phyloP scores from a whole-genome alignment of 164 flowering plant genomes.

The Pachysandra terminalis region DNA sequence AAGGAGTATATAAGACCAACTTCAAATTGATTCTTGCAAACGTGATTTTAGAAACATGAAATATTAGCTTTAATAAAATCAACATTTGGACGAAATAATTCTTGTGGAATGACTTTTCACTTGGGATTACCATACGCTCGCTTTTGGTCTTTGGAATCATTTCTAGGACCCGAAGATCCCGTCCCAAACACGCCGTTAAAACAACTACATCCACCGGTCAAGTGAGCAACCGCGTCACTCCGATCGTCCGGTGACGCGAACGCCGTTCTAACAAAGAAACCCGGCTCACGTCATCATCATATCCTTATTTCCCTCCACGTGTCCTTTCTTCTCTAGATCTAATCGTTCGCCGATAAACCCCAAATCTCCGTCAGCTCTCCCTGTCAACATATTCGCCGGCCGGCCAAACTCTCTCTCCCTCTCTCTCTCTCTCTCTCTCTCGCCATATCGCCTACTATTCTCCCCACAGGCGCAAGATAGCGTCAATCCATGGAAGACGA shows the following conservation, averaged over 20 bases:
- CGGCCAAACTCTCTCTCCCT: slow-evolving; percentile 12
- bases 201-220: not conserved
- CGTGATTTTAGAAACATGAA: no score
- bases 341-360: slow-evolving; percentile 31
- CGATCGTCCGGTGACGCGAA: not conserved
- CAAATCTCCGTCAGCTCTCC: slow-evolving; percentile 26
- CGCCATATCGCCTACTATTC: not conserved
- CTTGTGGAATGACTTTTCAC: no score
- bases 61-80: no score
- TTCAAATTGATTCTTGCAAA: no score
- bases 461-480: slow-evolving; percentile 1
- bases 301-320: slow-evolving; percentile 14
- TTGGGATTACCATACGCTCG: no score
- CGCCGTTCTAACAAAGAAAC: not conserved
- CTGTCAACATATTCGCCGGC: slow-evolving; percentile 27
- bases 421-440: slow-evolving; percentile 11
- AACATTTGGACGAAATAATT: no score
- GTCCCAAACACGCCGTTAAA: no score
- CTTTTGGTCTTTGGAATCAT: no score
- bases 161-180: no score
- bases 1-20: no score
- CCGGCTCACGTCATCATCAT: not conserved
- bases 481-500: slow-evolving; percentile 49
- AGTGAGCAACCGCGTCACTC: not conserved
- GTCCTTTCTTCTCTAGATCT: slow-evolving; percentile 12